Percentiles rank a stretch among this genome's conserved stretches.
phyloP scores from a whole-genome alignment of 805 yeast genomes.

The Yarrowia phangngaensis region DNA sequence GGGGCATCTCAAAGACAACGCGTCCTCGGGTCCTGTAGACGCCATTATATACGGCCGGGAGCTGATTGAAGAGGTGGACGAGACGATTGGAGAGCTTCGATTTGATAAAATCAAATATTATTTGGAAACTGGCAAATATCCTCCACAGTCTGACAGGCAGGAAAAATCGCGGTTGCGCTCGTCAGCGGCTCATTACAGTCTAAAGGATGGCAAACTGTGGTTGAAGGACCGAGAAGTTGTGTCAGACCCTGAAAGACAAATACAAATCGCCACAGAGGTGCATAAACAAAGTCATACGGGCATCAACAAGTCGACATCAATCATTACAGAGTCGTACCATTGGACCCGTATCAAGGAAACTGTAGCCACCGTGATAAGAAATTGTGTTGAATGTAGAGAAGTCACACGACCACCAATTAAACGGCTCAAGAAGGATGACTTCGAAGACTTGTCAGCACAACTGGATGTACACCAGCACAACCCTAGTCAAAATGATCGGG shows the following conservation, averaged over 20 bases:
- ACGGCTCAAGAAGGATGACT: conserved; percentile 32
- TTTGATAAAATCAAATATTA: conserved; percentile 77
- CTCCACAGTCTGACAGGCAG: conserved; percentile 72
- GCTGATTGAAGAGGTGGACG: conserved; percentile 54
- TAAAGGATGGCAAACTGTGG: conserved; percentile 67
- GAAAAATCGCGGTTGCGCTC: conserved; percentile 87
- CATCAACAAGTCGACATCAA: conserved; percentile 78
- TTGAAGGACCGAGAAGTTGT: conserved; percentile 82
- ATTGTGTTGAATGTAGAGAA: conserved; percentile 71
- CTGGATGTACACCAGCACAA: conserved; percentile 15
- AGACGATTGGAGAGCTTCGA: conserved; percentile 44
- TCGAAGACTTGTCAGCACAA: conserved; percentile 31
- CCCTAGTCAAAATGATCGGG: conserved; percentile 7
- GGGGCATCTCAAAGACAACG: conserved; percentile 80
- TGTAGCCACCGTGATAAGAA: conserved; percentile 69
- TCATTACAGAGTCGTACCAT: conserved; percentile 74
- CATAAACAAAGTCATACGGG: conserved; percentile 78
- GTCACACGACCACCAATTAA: conserved; percentile 36
- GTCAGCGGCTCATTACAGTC: conserved; percentile 67
- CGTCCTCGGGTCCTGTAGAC: conserved; percentile 71
- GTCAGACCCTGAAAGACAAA: conserved; percentile 66
- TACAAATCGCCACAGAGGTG: conserved; percentile 64
- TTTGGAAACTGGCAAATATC: conserved; percentile 80
- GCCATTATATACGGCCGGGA: conserved; percentile 82
- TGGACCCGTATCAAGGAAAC: conserved; percentile 91